A percentile compares a stretch with the other conserved stretches of the same genome.
Conservation (phyloP, 805 yeast genomes). For the Lachancea fermentati region DNA sequence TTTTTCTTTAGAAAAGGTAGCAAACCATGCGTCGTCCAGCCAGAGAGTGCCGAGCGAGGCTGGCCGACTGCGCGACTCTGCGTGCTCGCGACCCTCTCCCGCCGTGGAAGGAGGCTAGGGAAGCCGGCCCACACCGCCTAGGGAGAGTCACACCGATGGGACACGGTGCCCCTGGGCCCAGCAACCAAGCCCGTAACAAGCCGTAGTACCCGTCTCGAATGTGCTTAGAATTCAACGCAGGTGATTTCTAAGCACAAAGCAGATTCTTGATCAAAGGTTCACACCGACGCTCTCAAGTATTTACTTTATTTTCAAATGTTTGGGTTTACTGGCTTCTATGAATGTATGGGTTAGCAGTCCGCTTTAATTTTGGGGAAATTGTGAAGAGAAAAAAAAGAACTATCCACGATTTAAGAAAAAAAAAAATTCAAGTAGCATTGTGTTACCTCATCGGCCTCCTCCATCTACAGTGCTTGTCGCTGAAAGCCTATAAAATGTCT, state of each 20-base stretch:
- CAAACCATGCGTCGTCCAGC: background rate
- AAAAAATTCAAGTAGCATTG: background rate
- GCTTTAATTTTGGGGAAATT: background rate
- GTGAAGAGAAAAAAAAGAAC: background rate
- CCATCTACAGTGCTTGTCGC: background rate
- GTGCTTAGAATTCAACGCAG: too few species aligned
- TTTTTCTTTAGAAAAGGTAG: conserved; percentile 1
- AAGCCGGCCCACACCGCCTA: background rate
- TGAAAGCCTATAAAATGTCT: conserved; percentile 38
- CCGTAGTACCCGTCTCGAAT: too few species aligned
- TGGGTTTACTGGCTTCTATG: too few species aligned
- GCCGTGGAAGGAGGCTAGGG: too few species aligned
- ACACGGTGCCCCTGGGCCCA: background rate
- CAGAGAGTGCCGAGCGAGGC: background rate
- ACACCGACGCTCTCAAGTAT: too few species aligned
- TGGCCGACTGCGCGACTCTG: background rate
- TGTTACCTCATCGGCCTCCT: background rate
- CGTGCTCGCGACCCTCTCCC: too few species aligned
- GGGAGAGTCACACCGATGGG: background rate
- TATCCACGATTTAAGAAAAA: too few species aligned
- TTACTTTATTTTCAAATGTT: too few species aligned
- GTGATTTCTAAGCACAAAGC: too few species aligned
- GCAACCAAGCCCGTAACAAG: too few species aligned
- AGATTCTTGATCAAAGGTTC: too few species aligned
- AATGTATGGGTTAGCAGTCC: background rate